Percentiles rank a stretch among this genome's conserved stretches.
phyloP scores from a whole-genome alignment of 371 early-diverging fungal genomes.

The Coemansia sp. region DNA sequence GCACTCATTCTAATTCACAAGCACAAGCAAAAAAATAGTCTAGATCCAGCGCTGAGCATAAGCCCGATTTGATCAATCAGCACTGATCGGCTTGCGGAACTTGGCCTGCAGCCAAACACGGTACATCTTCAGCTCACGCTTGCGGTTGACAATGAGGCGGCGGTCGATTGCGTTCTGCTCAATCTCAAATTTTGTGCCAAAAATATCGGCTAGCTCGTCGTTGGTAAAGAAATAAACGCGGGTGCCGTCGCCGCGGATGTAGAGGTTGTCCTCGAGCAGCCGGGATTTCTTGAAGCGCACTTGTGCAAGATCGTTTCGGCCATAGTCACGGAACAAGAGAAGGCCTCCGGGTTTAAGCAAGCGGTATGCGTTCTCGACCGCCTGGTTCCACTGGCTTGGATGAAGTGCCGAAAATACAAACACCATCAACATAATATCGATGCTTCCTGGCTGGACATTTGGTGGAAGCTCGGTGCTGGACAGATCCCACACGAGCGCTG shows the following conservation, averaged over 20 bases:
- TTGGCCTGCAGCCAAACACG: slow-evolving; percentile 97
- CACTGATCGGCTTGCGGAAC: slow-evolving; percentile 68
- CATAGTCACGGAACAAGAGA: slow-evolving; percentile 89
- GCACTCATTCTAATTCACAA: neutral
- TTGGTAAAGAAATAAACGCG: slow-evolving; percentile 69
- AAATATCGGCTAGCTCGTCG: slow-evolving; percentile 58
- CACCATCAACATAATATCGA: slow-evolving; percentile 71
- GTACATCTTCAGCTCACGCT: slow-evolving; percentile 94
- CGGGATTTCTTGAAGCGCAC: slow-evolving; percentile 70
- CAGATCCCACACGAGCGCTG: slow-evolving; percentile 82
- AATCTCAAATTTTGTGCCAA: slow-evolving; percentile 61
- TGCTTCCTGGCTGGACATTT: slow-evolving; percentile 57
- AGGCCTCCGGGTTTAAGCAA: slow-evolving; percentile 75
- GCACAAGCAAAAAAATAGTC: neutral
- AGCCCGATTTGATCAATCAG: slow-evolving; percentile 9
- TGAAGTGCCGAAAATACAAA: slow-evolving; percentile 74
- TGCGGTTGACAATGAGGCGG: slow-evolving; percentile 92
- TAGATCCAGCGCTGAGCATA: slow-evolving; percentile 11
- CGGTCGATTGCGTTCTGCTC: slow-evolving; percentile 91
- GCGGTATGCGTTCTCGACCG: slow-evolving; percentile 45
- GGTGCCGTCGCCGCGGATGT: slow-evolving; percentile 78
- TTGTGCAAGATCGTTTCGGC: slow-evolving; percentile 78
- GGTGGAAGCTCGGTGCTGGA: slow-evolving; percentile 62
- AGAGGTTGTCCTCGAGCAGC: slow-evolving; percentile 68
- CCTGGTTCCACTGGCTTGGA: slow-evolving; percentile 59